phyloP scores from a whole-genome alignment of 257 asterid species.

The Perilla frutescens region DNA sequence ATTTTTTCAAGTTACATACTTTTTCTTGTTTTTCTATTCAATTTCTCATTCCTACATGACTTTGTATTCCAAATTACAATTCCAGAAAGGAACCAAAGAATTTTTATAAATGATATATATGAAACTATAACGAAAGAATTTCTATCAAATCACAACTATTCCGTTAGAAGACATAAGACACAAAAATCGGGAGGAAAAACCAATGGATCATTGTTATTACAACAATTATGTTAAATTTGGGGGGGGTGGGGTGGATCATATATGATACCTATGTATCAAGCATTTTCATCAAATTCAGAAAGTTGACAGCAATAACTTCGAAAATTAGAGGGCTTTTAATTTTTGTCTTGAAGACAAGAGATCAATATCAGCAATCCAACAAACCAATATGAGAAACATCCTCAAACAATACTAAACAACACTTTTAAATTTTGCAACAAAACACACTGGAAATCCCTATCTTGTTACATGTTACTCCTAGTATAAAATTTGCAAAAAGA shows the following conservation, averaged over 20 bases:
- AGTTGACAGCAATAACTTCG: neutral
- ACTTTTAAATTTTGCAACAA: neutral
- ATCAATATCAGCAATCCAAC: too few species aligned
- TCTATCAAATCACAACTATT: neutral
- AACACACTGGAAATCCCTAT: neutral
- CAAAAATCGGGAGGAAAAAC: neutral
- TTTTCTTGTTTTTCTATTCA: neutral
- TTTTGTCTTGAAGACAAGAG: neutral
- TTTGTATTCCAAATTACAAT: neutral
- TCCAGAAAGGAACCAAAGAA: neutral
- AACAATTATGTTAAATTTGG: too few species aligned
- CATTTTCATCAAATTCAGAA: conserved; percentile 1
- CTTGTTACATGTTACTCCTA: neutral
- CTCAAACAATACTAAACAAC: neutral
- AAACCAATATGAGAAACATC: neutral
- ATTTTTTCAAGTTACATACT: neutral
- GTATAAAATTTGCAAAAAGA: neutral
- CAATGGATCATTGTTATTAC: too few species aligned
- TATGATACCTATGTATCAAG: neutral
- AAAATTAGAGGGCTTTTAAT: neutral
- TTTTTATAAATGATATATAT: neutral
- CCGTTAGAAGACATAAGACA: too few species aligned
- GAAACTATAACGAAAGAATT: neutral
- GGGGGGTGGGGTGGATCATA: neutral
- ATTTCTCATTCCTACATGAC: neutral